These are phyloP conservation scores for Pseudocercospora musae DNA, from an alignment of 2,329 filamentous ascomycete species.

Conservation along the genomic window DNA sequence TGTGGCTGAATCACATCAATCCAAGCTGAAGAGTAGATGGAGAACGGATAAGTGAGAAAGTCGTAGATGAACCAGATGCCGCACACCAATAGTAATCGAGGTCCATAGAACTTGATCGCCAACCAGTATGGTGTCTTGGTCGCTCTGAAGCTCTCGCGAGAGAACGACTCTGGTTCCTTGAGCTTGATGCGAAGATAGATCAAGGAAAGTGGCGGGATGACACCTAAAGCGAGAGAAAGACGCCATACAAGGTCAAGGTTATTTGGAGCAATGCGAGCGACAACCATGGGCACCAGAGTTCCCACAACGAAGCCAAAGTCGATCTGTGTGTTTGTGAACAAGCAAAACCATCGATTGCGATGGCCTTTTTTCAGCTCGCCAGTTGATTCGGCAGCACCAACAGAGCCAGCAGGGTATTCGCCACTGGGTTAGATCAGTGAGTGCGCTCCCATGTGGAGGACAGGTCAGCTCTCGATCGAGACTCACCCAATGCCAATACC, in stretches of 20 bases:
- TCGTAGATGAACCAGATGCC: conserved; percentile 78
- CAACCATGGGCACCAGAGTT: conserved; percentile 69
- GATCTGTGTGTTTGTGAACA: conserved; percentile 87
- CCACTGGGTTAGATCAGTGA: conserved; percentile 38
- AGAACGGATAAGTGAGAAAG: conserved; percentile 81
- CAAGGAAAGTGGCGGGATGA: conserved; percentile 71
- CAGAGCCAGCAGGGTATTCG: conserved; percentile 79
- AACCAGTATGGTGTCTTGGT: conserved; percentile 51
- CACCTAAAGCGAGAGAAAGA: conserved; percentile 71
- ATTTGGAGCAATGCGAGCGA: conserved; percentile 39
- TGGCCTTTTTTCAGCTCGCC: conserved; percentile 77
- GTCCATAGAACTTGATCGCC: conserved; percentile 67
- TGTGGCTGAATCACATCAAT: conserved; percentile 61
- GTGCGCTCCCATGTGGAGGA: background rate
- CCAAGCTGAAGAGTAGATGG: conserved; percentile 78
- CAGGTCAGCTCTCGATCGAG: background rate
- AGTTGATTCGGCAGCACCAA: conserved; percentile 78
- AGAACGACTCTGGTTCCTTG: conserved; percentile 75
- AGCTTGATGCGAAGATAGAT: conserved; percentile 69
- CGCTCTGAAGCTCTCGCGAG: conserved; percentile 63
- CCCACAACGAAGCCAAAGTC: conserved; percentile 80
- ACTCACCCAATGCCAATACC: conserved; percentile 45
- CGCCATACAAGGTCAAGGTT: conserved; percentile 78
- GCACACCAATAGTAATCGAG: conserved; percentile 65
- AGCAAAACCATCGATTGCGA: conserved; percentile 69